These are phyloP conservation scores for Puccinia polysora DNA, from an alignment of 1,284 basidiomycete genomes.

Conservation along the genomic window DNA sequence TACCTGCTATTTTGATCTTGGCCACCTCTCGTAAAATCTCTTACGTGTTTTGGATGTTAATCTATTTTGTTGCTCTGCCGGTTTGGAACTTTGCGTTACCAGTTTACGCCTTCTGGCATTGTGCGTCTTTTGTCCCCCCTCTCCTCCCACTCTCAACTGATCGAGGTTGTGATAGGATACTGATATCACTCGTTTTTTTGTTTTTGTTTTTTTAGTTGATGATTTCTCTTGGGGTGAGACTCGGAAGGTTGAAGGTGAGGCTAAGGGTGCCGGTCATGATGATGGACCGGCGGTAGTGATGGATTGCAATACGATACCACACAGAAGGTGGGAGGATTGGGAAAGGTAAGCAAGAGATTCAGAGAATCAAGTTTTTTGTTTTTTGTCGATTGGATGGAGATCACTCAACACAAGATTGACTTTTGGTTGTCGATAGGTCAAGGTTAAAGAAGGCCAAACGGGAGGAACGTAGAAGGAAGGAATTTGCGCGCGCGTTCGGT, in stretches of 20 bases:
- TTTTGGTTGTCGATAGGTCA: conserved; percentile 45
- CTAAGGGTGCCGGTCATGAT: conserved; percentile 55
- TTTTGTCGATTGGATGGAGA: conserved; percentile 62
- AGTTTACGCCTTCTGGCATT: conserved; percentile 97
- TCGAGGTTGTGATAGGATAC: background rate
- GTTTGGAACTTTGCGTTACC: conserved; percentile 94
- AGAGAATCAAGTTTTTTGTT: conserved; percentile 75
- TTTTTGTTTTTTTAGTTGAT: conserved; percentile 59
- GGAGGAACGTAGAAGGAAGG: conserved; percentile 49
- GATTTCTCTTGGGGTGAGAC: conserved; percentile 99
- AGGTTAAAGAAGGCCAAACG: conserved; percentile 47
- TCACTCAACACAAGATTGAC: conserved; percentile 57
- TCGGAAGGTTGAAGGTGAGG: conserved; percentile 89
- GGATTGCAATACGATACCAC: conserved; percentile 74
- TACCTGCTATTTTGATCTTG: conserved; percentile 86
- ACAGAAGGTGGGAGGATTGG: conserved; percentile 99
- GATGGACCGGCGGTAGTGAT: conserved; percentile 54
- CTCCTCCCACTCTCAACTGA: background rate
- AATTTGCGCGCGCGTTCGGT: conserved; percentile 62
- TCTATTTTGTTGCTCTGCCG: conserved; percentile 85
- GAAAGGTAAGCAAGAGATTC: conserved; percentile 72
- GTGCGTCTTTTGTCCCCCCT: conserved; percentile 6
- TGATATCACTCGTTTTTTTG: background rate
- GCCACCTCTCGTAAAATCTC: conserved; percentile 90
- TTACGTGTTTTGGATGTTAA: conserved; percentile 96